Evolutionary conservation across 192 early-diverging fungal species (phyloP), one percentile per base, ranked within the genome.

Genomic region (Rhizoclosmatium globosum): DNA sequence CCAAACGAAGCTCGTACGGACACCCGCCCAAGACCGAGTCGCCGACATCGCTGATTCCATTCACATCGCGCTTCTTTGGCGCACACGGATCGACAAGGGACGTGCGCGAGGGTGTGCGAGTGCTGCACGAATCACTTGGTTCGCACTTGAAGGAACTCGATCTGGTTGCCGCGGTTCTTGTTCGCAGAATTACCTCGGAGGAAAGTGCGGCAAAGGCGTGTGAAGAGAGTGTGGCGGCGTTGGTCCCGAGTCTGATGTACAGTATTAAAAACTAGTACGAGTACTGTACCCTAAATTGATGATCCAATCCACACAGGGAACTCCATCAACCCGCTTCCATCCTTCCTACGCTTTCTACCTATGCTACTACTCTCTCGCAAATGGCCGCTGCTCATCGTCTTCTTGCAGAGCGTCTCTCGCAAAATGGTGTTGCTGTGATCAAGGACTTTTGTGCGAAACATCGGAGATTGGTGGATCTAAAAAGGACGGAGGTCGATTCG

Each of bases 401-500:
- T 23, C 83, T 81, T 57, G 83, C 83, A 15, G 83, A 84, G 58
- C 73, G 76, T 31, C 79, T 84, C 53, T 77, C 72, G 53, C 72
- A 78, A 13, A 68, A 76, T 2, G 79, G 74, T 42, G 31, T 84
- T 64, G 64, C 79, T 1, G 76, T 76, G 50, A 69, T 84, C 45
- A 71, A 62, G 21, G 75, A 74, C 59, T 84, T 84, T 60, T 43
- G 78, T 64, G 77, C 72, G 43, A 80, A 82, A 58, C 80, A 84
- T 42, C 68, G 73, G 17, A 42, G 67, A 38, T 50, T 68, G 43
- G 59, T 84, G 65, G 50, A 57, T 48, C 77, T 71, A 43, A 81
- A 82, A 58, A 84, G 81, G 61, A 70, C 42, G 13, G 83, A 84
- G 42, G 83, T 84, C 47, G 83, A 84, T 45, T 48, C 53, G 39